phyloP scores from a whole-genome alignment of 331 rosid species.

The Quercus lobata region DNA sequence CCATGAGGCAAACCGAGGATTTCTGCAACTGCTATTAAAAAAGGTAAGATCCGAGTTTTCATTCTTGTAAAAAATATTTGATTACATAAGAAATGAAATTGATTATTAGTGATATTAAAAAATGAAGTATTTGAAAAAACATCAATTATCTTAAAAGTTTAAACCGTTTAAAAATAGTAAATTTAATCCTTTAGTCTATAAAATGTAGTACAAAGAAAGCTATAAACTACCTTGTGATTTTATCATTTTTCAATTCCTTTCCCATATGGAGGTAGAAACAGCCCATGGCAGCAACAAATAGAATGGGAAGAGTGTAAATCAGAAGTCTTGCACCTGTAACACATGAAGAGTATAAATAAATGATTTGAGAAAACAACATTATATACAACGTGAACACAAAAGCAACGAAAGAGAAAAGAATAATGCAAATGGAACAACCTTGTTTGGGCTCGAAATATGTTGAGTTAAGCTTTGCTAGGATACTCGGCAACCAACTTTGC shows the following conservation, averaged over 20 bases:
- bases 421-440: slow-evolving; percentile 9
- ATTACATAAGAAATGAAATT: no score
- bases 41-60: background rate
- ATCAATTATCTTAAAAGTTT: no score
- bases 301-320: slow-evolving; percentile 27
- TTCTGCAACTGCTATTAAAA: background rate
- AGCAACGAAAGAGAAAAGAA: background rate
- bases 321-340: slow-evolving; percentile 22
- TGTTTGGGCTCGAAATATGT: slow-evolving; percentile 25
- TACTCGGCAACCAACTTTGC: slow-evolving; percentile 8
- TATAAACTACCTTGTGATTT: background rate
- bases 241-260: background rate
- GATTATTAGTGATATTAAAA: no score
- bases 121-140: no score
- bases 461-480: slow-evolving; percentile 14
- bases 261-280: slow-evolving; percentile 30
- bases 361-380: background rate
- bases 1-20: slow-evolving; percentile 22
- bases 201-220: no score
- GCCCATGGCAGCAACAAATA: slow-evolving; percentile 27
- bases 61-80: background rate
- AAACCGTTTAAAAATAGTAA: no score
- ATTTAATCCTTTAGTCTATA: no score
- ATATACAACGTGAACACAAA: background rate
- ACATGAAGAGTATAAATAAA: background rate